Conservation (phyloP, 2,329 filamentous ascomycete genomes). For the Fonsecaea monophora region DNA sequence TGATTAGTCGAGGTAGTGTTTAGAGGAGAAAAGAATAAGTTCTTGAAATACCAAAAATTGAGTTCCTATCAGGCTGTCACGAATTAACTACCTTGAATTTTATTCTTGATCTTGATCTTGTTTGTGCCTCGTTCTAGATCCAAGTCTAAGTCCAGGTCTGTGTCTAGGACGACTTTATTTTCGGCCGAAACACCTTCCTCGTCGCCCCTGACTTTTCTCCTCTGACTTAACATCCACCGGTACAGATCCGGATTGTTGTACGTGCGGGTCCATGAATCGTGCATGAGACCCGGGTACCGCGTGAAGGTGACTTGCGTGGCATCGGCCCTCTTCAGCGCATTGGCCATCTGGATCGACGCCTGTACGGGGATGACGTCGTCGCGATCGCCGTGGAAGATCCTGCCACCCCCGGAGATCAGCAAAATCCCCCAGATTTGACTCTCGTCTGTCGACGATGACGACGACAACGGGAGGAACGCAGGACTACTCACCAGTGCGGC, state of each 20-base stretch:
- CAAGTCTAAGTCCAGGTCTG: no score
- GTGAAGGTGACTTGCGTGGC: conserved; percentile 25
- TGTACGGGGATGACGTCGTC: conserved; percentile 30
- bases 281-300: conserved; percentile 30
- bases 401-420: neutral
- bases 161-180: conserved; percentile 22
- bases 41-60: neutral
- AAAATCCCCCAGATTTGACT: no score
- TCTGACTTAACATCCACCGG: conserved; percentile 30
- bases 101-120: neutral
- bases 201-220: conserved; percentile 23
- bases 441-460: no score
- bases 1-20: neutral
- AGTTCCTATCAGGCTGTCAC: neutral
- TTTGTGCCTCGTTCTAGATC: neutral
- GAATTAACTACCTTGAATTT: no score
- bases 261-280: conserved; percentile 32
- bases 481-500: conserved; percentile 31
- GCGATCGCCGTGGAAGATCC: conserved; percentile 31
- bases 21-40: neutral
- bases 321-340: conserved; percentile 22
- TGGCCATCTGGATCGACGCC: conserved; percentile 31
- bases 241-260: conserved; percentile 31
- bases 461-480: no score
- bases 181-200: conserved; percentile 28